Conservation (phyloP, 2,329 filamentous ascomycete genomes). For the Penicillium digitatum region DNA sequence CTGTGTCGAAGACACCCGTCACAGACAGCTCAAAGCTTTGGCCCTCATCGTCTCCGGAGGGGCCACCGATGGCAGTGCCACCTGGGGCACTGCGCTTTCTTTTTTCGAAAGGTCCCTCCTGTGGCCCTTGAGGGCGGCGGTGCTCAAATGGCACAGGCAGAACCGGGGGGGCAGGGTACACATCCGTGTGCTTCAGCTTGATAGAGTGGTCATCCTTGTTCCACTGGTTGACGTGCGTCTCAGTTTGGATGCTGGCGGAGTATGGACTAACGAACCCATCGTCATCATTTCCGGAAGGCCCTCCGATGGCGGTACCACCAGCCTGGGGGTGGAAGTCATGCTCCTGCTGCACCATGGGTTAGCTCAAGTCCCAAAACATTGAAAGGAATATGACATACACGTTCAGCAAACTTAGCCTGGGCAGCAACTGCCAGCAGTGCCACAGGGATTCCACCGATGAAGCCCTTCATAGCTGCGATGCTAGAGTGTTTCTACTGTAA, state of each 20-base stretch:
- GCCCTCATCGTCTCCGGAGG: constrained; percentile 24
- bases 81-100: constrained; percentile 15
- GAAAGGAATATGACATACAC: constrained; percentile 3
- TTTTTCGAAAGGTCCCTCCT: constrained; percentile 17
- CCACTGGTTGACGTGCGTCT: constrained; percentile 16
- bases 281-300: constrained; percentile 19
- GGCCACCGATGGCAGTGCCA: constrained; percentile 20
- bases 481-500: constrained; percentile 10
- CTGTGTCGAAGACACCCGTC: constrained; percentile 17
- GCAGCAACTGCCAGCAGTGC: constrained; percentile 35
- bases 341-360: constrained; percentile 4
- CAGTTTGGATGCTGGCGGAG: constrained; percentile 11
- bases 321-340: constrained; percentile 8
- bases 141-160: neutral
- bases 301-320: constrained; percentile 16
- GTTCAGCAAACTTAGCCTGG: constrained; percentile 24
- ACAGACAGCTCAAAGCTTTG: constrained; percentile 24
- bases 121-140: constrained; percentile 4
- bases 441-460: constrained; percentile 35
- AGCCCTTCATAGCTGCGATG: constrained; percentile 33
- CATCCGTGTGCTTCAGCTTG: constrained; percentile 18
- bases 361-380: neutral
- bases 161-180: constrained; percentile 1
- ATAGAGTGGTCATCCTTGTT: constrained; percentile 24
- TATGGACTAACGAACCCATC: constrained; percentile 14